Percentiles rank a stretch among this genome's conserved stretches.
Evolutionary conservation across 768 basidiomycete genomes (phyloP).

Genomic region (Pulveroboletus frians): DNA sequence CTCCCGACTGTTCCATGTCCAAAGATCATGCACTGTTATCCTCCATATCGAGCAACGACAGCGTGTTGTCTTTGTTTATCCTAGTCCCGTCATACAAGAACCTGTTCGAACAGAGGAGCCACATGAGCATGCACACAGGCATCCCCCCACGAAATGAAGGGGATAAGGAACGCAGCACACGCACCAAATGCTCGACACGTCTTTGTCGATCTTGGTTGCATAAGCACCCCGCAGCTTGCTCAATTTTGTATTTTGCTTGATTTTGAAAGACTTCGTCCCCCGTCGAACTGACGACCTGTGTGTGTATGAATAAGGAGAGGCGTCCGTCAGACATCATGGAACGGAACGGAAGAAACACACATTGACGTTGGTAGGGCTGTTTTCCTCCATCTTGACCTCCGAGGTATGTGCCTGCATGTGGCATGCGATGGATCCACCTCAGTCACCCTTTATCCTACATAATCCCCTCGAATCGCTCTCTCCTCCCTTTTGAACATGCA

Average conservation of each 20-base stretch:
- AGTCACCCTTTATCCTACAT: slow-evolving; percentile 8
- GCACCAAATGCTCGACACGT: slow-evolving; percentile 81
- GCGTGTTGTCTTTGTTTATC: slow-evolving; percentile 88
- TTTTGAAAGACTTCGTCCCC: slow-evolving; percentile 97
- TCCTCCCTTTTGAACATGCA: neutral
- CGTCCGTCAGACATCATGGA: too few relatives aligned
- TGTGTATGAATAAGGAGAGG: too few relatives aligned
- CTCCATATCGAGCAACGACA: slow-evolving; percentile 80
- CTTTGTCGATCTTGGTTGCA: slow-evolving; percentile 88
- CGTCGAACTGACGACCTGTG: slow-evolving; percentile 63
- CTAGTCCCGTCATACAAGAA: slow-evolving; percentile 88
- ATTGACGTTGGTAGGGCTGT: slow-evolving; percentile 77
- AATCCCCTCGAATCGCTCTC: neutral
- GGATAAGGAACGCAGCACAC: slow-evolving; percentile 33
- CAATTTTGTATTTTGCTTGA: slow-evolving; percentile 88
- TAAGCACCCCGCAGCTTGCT: slow-evolving; percentile 92
- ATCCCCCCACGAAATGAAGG: too few relatives aligned
- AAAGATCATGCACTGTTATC: slow-evolving; percentile 60
- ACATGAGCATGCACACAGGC: neutral
- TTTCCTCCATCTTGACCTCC: slow-evolving; percentile 52
- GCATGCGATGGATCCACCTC: slow-evolving; percentile 10
- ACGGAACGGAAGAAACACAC: slow-evolving; percentile 11
- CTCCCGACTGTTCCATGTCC: neutral
- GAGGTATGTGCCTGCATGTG: slow-evolving; percentile 28
- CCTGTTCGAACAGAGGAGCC: slow-evolving; percentile 36